Base-by-base conservation (phyloP, 2,329 filamentous ascomycete species). In the Akanthomyces dipterigenus region DNA sequence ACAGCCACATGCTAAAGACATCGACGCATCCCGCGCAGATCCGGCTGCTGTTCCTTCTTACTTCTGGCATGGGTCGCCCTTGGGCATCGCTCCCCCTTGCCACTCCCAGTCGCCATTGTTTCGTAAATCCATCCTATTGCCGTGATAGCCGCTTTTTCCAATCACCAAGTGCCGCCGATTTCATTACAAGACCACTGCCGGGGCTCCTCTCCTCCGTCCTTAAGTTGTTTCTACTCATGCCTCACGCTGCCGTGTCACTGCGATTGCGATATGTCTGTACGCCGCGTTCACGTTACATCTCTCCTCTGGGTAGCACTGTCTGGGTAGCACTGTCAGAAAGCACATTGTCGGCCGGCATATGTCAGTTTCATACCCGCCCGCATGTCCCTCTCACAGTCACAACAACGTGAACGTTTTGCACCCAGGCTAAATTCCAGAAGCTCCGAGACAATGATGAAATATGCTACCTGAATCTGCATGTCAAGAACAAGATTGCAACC, bases 401-500 rank as follows among this genome's bases (percentile, higher is more conserved):
- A 8, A 46, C 42, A 34, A 28, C 3, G 16, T 24, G n/a, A n/a
- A n/a, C n/a, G n/a, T 24, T 51, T 40, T 22, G 12, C 14, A 60
- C 8, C 9, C 6, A 20, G 24, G 0, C 5, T 40, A n/a, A 42
- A 28, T 12, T 57, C 7, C 20, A 40, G 24, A 42, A 20, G 12
- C 55, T 54, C 28, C 58, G 58, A 60, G 49, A 55, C 58, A 60
- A 60, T 60, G 58, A 64, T 56, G 55, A 57, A 51, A 62, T 64
- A 63, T 64, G 64, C 64, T 65, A 63, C 63, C 64, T 63, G 61
- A 63, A 63, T 64, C 62, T 65, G 63, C 62, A 68, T 69, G 67
- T 65, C 62, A 64, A 64, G 63, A 64, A 65, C 67, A 72, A 66
- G 65, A 61, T 68, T 73, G 73, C 70, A 71, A 75, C 71, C 70